Evolutionary conservation across 768 basidiomycete genomes (phyloP), one percentile per base, ranked within the genome.

Genomic region (Russula sp.): DNA sequence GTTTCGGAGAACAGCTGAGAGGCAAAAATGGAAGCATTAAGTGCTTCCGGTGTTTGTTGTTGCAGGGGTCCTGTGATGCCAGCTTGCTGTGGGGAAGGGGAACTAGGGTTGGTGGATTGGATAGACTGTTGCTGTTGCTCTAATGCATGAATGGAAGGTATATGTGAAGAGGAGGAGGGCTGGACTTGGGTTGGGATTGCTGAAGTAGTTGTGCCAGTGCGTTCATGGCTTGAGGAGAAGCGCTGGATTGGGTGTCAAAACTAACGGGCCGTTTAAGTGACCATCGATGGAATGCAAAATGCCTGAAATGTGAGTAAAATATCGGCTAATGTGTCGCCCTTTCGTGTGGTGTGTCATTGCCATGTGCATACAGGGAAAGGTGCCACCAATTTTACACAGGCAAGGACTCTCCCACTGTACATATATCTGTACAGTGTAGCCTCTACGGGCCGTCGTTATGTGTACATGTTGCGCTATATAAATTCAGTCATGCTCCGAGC

Each of bases 1-100:
- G 63, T 63, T 44, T 69, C 69, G 9, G 62, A 52, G 13, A 68
- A 26, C 16, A 71, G 36, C 32, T 67, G 63, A n/a, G 49, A 38
- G 22, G 64, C 38, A 32, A 36, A 22, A 3, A 22, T 46, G 20
- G 59, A 20, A 10, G 55, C 2, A 24, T 42, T 46, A 4, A 59
- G 18, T 32, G 64, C 10, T 36, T 65, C 55, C 2, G 59, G 20
- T 2, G 48, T 44, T 50, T 50, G 64, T 26, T 51, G 64, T 42
- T 65, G 64, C 46, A 61, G 18, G 30, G 61, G 55, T 52, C 49
- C 26, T 40, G 11, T 61, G 50, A 57, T 10, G 49, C 40, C 42
- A 51, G 54, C 32, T 26, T 57, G 64, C 7, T 44, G 55, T 7
- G 36, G 14, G 9, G 42, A 22, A 34, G 36, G 14, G 14, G 42